These are phyloP conservation scores for Naganishia albida DNA, from an alignment of 1,284 basidiomycete species.

Conservation along the genomic window DNA sequence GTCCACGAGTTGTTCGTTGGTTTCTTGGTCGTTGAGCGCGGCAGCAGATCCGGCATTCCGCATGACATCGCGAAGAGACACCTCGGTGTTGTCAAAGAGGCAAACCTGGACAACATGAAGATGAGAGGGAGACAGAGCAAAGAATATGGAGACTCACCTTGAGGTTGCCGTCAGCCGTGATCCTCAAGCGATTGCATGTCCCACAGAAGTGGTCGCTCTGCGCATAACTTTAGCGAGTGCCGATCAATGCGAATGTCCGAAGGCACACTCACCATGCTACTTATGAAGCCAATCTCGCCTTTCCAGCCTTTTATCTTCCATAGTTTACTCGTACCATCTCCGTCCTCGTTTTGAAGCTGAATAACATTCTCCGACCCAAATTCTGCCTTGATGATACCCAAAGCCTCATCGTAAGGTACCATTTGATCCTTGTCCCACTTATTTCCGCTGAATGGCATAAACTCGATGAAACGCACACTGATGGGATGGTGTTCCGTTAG, in stretches of 20 bases:
- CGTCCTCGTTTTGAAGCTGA: conserved; percentile 60
- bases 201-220: conserved; percentile 82
- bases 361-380: conserved; percentile 54
- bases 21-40: neutral
- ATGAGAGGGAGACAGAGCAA: neutral
- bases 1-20: conserved; percentile 64
- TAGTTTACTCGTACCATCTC: conserved; percentile 77
- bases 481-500: conserved; percentile 66
- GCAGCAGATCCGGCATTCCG: conserved; percentile 48
- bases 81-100: conserved; percentile 79
- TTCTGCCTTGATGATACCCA: conserved; percentile 58
- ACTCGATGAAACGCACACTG: conserved; percentile 84
- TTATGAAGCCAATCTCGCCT: conserved; percentile 83
- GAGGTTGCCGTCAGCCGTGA: conserved; percentile 85
- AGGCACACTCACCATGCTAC: conserved; percentile 64
- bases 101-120: conserved; percentile 63
- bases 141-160: conserved; percentile 60
- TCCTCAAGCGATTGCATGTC: conserved; percentile 76
- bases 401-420: conserved; percentile 68
- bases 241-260: neutral
- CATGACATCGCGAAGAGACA: conserved; percentile 75
- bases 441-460: conserved; percentile 90
- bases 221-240: neutral
- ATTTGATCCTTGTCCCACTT: conserved; percentile 81
- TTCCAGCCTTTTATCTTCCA: conserved; percentile 71